phyloP scores from a whole-genome alignment of 345 rosid genomes.

The Microcos paniculata region DNA sequence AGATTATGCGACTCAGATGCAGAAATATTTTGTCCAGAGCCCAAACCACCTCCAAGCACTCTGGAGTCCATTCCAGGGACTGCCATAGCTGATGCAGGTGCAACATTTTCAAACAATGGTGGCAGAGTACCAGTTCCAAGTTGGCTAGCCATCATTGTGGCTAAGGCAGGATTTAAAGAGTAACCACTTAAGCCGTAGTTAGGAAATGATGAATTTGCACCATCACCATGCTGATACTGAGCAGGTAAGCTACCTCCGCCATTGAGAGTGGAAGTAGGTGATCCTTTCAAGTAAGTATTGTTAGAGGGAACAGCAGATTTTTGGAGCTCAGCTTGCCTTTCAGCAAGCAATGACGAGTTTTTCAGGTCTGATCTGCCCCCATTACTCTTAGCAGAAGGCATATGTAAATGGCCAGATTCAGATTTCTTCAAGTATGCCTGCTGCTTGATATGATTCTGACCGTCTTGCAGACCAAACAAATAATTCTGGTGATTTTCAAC shows the following conservation, averaged over 20 bases:
- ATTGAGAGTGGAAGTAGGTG: slow-evolving; percentile 56
- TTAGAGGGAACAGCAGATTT: slow-evolving; percentile 40
- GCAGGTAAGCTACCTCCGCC: slow-evolving; percentile 47
- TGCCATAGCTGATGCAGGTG: slow-evolving; percentile 58
- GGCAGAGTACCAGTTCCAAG: slow-evolving; percentile 56
- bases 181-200: slow-evolving; percentile 54
- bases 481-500: slow-evolving; percentile 10
- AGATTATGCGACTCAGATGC: slow-evolving; percentile 48
- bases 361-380: slow-evolving; percentile 38
- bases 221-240: slow-evolving; percentile 56
- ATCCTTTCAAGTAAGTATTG: slow-evolving; percentile 56
- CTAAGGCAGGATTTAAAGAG: slow-evolving; percentile 53
- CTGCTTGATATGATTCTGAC: slow-evolving; percentile 17
- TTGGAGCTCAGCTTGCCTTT: slow-evolving; percentile 48
- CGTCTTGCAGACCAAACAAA: slow-evolving; percentile 16
- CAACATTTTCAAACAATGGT: slow-evolving; percentile 68
- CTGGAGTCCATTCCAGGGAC: slow-evolving; percentile 66
- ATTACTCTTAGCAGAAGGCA: slow-evolving; percentile 32
- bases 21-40: slow-evolving; percentile 45
- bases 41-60: slow-evolving; percentile 54
- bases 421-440: slow-evolving; percentile 8
- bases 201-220: slow-evolving; percentile 40
- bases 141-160: slow-evolving; percentile 66
- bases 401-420: slow-evolving; percentile 23
- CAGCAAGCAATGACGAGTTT: slow-evolving; percentile 34